phyloP scores from a whole-genome alignment of 1,284 basidiomycete genomes.

The Earliella scabrosa region DNA sequence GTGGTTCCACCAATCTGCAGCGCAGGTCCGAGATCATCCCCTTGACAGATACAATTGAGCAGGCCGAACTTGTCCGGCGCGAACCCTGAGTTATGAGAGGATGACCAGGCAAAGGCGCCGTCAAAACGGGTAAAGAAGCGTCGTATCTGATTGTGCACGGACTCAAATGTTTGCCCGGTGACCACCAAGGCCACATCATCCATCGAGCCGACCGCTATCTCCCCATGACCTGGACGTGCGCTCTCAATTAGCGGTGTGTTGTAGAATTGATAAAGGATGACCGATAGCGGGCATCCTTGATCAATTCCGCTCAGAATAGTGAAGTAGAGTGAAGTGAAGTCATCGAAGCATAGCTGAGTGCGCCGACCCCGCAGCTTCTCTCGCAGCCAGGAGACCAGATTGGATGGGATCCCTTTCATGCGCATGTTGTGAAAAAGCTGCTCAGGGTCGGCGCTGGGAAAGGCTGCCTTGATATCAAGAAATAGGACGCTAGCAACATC shows the following conservation, averaged over 20 bases:
- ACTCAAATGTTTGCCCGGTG: slow-evolving; percentile 15
- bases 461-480: slow-evolving; percentile 45
- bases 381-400: slow-evolving; percentile 29
- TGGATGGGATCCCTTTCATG: slow-evolving; percentile 30
- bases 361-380: slow-evolving; percentile 25
- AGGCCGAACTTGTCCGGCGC: slow-evolving; percentile 30
- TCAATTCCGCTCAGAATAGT: slow-evolving; percentile 35
- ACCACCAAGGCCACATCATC: slow-evolving; percentile 32
- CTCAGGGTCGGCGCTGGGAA: slow-evolving; percentile 37
- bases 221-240: slow-evolving; percentile 8
- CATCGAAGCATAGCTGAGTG: slow-evolving; percentile 36
- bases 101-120: slow-evolving; percentile 30
- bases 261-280: slow-evolving; percentile 39
- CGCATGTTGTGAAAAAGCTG: slow-evolving; percentile 39
- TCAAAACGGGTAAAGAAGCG: not conserved
- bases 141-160: slow-evolving; percentile 18
- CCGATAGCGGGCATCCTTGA: too few relatives aligned
- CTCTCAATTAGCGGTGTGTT: slow-evolving; percentile 33
- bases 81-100: slow-evolving; percentile 28
- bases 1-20: slow-evolving; percentile 10
- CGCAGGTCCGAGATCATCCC: slow-evolving; percentile 10
- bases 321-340: slow-evolving; percentile 31
- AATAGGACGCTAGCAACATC: slow-evolving; percentile 39
- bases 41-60: slow-evolving; percentile 12
- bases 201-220: slow-evolving; percentile 31